phyloP scores from a whole-genome alignment of 2,329 filamentous ascomycete species.

The Teratosphaeria epicoccoides region DNA sequence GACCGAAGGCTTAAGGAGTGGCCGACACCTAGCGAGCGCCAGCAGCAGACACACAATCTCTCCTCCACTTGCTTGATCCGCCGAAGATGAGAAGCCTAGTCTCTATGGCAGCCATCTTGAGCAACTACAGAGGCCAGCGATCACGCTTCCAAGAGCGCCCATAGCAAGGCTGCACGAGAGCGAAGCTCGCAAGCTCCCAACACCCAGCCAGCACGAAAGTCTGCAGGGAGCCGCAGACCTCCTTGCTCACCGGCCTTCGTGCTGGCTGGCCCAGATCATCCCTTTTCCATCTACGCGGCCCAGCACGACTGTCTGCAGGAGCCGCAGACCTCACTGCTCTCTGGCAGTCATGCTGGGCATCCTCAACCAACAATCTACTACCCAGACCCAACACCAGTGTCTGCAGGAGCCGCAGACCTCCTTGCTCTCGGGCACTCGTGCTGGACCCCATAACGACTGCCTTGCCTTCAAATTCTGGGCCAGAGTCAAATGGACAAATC shows the following conservation, averaged over 20 bases:
- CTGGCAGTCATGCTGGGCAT: background rate
- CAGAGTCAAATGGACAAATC: background rate
- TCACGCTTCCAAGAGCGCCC: too few relatives aligned
- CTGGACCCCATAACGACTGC: background rate
- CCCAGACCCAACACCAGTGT: background rate
- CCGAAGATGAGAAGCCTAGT: too few relatives aligned
- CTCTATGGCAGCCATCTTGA: too few relatives aligned
- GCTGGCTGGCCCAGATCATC: background rate
- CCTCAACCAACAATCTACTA: background rate
- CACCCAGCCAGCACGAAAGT: background rate
- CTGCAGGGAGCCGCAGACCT: conserved; percentile 1
- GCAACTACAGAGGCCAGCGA: background rate
- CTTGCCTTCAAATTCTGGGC: background rate
- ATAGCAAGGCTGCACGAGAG: background rate
- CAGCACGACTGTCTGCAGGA: conserved; percentile 2
- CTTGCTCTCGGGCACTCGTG: conserved; percentile 1
- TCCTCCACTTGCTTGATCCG: too few relatives aligned
- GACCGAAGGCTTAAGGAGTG: background rate
- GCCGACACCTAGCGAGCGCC: background rate
- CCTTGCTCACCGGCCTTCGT: background rate
- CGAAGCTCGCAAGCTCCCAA: background rate
- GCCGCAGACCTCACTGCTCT: conserved; percentile 3
- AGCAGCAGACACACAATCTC: background rate
- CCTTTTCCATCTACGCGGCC: background rate
- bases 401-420: conserved; percentile 4